Base-by-base conservation (phyloP, 345 rosid species). In the Cochlearia excelsa region DNA sequence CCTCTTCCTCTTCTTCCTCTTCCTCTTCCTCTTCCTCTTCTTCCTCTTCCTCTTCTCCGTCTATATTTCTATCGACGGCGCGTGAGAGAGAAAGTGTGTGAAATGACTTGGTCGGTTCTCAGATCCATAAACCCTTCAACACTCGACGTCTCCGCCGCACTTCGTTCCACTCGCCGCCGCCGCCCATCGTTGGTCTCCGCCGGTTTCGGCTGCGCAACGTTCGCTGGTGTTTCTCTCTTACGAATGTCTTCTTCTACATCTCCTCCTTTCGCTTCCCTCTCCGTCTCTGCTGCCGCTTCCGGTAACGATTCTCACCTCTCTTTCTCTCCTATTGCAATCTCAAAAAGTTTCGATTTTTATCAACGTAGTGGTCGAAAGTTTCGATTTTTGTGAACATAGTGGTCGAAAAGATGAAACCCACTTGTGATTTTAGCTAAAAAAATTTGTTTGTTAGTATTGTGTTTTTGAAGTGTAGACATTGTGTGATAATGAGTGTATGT, bases 221-320 rank as follows among this genome's bases (percentile, higher is more conserved):
- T 72, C 40, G 66, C 70, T 46, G 72, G 69, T 42, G 73, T 41
- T 44, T 62, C 66, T 2, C 60, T 73, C 46, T 73, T 59, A 35
- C 55, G 70, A 48, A 60, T 64, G 72, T 67, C 74, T 68, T 67
- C 74, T 68, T 73, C 69, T 6, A 16, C 37, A 48, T 73, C 73
- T 51, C 69, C 77, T 56, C 66, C 73, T 67, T 73, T 73, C 69
- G 77, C 77, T 68, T 61, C 61, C 11, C 72, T 73, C 33, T 38
- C 16, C 28, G 69, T 73, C 56, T 68, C 77, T 0, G 77, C 73
- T 56, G 77, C 73, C 50, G 0, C 69, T 57, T 10, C 73, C 29
- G 65, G 77, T 73, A 33, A 47, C 5, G 1, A 34, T 31, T 28
- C 46, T 68, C 51, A 0, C 45, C 26, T 45, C 28, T 8, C 7